phyloP scores from a whole-genome alignment of 2,329 filamentous ascomycete genomes.

The Malbranchea zuffiana region DNA sequence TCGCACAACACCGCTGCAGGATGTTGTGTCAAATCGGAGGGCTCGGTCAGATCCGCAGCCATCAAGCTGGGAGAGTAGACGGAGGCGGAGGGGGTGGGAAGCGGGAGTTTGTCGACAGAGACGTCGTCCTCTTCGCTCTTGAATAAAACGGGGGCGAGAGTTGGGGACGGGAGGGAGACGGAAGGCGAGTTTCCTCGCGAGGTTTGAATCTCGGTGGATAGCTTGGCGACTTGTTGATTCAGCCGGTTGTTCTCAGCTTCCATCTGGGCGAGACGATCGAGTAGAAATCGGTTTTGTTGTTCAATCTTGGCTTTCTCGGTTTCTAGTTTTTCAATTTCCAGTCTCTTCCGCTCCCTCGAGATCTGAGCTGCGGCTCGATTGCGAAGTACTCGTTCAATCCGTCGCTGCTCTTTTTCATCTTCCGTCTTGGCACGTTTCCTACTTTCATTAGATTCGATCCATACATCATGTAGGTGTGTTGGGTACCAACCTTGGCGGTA shows the following conservation, averaged over 20 bases:
- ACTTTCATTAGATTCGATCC: conserved; percentile 8
- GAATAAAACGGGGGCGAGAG: conserved; percentile 32
- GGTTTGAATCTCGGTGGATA: conserved; percentile 36
- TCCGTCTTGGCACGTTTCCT: conserved; percentile 98
- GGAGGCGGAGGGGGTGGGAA: conserved; percentile 29
- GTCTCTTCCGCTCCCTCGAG: conserved; percentile 82
- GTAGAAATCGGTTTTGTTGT: conserved; percentile 59
- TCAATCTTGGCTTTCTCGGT: conserved; percentile 55
- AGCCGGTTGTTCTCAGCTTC: conserved; percentile 44
- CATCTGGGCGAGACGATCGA: conserved; percentile 50
- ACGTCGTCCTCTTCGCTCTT: conserved; percentile 36
- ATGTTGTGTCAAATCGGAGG: conserved; percentile 98
- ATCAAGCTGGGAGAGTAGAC: conserved; percentile 32
- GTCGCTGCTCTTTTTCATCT: conserved; percentile 95
- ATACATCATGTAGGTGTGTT: conserved; percentile 11
- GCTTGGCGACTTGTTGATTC: conserved; percentile 40
- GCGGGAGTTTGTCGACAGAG: conserved; percentile 29
- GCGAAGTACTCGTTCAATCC: conserved; percentile 90
- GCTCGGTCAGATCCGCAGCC: conserved; percentile 40
- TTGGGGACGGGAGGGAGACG: conserved; percentile 28
- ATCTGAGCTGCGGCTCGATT: conserved; percentile 95
- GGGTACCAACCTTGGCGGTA: conserved; percentile 65
- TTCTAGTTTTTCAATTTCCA: conserved; percentile 76
- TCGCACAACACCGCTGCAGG: conserved; percentile 99
- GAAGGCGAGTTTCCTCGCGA: conserved; percentile 32